Evolutionary conservation across 2,329 filamentous ascomycete species (phyloP), one percentile per base, ranked within the genome.

Genomic region (Fusarium graminum): DNA sequence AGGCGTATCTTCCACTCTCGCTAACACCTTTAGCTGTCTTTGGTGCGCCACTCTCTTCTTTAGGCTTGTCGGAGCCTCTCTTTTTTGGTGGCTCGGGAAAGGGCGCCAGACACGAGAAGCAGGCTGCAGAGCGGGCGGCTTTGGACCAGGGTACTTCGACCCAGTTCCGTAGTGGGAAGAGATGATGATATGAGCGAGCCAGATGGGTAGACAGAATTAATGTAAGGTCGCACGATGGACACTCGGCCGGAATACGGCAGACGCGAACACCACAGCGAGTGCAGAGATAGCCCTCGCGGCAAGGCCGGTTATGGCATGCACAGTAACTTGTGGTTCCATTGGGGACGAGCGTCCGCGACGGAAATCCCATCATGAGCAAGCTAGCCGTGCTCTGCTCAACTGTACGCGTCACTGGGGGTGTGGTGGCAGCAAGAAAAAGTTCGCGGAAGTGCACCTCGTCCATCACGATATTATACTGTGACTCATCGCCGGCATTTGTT

Each of bases 361-460:
- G 95, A 74, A 99, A 99, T 6, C 95, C 95, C 94, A 99, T 99
- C 92, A 97, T 96, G 26, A 99, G 86, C 39, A 99, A 82, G 53
- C 86, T 88, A 2, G 87, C 84, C 10, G 83, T 83, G 61, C 82
- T 84, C 71, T 86, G 83, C 66, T 86, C 85, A 39, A 80, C 78
- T 4, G 89, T 87, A 53, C 92, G 88, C 13, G 93, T 92, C 17
- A 93, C 90, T 0, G 94, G 95, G 1, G 95, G 95, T 4, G 93
- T 97, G 1, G 95, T 98, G 45, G 91, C 88, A 17, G 89, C 89
- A 76, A 98, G 90, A 62, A 98, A 85, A n/a, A 98, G 85, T 72
- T 98, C 93, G 29, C 90, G 87, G 74, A 95, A 95, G 80, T 97
- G 92, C 30, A 78, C 74, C 68, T 82, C 80, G 78, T 99, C 90